phyloP scores from a whole-genome alignment of 2,329 filamentous ascomycete species.

The Dichotomopilus funicola region DNA sequence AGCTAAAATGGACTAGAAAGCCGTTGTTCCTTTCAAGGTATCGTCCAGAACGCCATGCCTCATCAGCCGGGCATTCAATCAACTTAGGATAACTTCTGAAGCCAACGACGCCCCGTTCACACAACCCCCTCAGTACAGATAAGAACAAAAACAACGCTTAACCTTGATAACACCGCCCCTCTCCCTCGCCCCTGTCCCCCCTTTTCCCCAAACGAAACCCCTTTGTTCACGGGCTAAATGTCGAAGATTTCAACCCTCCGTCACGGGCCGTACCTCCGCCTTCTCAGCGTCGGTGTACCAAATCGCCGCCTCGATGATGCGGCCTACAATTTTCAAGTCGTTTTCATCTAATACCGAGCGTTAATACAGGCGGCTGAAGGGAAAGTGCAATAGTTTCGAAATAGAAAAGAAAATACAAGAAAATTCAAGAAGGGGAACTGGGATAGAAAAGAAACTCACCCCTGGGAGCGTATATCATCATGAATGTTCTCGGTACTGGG shows the following conservation, averaged over 20 bases:
- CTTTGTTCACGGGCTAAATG: background rate
- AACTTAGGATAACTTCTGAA: no score
- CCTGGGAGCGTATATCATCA: slow-evolving; percentile 77
- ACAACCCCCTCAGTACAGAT: no score
- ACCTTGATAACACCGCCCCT: no score
- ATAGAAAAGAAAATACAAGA: no score
- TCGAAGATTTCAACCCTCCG: background rate
- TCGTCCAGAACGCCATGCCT: no score
- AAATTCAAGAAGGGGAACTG: background rate
- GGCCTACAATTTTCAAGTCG: slow-evolving; percentile 61
- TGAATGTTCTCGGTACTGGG: slow-evolving; percentile 67
- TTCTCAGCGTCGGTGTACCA: slow-evolving; percentile 55
- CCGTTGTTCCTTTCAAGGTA: no score
- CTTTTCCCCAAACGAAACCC: background rate
- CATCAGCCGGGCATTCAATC: no score
- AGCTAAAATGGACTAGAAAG: no score
- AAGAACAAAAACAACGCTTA: no score
- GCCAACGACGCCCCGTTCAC: no score
- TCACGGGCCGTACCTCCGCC: slow-evolving; percentile 27
- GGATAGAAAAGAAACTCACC: slow-evolving; percentile 30
- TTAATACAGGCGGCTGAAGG: background rate
- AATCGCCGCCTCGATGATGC: slow-evolving; percentile 66
- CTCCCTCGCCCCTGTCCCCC: no score
- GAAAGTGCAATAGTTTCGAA: background rate
- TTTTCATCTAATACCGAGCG: slow-evolving; percentile 41